phyloP scores from a whole-genome alignment of 192 early-diverging fungal species.

The Podila verticillata region DNA sequence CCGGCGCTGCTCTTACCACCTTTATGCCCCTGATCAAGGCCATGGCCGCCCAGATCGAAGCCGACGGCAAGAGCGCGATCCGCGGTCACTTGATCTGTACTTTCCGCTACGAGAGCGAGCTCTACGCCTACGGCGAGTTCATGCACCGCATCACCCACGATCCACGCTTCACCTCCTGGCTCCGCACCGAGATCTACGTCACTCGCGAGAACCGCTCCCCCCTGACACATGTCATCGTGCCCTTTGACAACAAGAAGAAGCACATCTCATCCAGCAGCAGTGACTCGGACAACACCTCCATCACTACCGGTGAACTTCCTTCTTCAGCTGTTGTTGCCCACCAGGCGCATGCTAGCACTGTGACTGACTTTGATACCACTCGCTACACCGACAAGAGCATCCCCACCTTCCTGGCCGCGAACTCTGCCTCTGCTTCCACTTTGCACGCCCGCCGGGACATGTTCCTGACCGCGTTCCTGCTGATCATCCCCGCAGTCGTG shows the following conservation, averaged over 20 bases:
- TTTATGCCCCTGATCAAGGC: slow-evolving; percentile 19
- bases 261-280: not conserved
- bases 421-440: slow-evolving; percentile 3
- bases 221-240: no score
- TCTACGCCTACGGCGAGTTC: slow-evolving; percentile 23
- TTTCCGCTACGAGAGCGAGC: slow-evolving; percentile 22
- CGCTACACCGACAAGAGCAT: not conserved
- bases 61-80: not conserved
- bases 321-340: not conserved
- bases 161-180: slow-evolving; percentile 10
- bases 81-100: slow-evolving; percentile 7
- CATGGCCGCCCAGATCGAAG: slow-evolving; percentile 17
- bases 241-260: no score
- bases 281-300: not conserved
- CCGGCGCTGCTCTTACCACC: slow-evolving; percentile 12
- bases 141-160: slow-evolving; percentile 20
- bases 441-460: slow-evolving; percentile 2
- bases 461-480: not conserved
- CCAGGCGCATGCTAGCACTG: not conserved
- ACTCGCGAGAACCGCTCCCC: not conserved
- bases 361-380: not conserved
- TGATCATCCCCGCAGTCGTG: not conserved
- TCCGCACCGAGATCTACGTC: slow-evolving; percentile 4
- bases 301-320: not conserved
- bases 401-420: slow-evolving; percentile 6